A percentile compares a stretch with the other conserved stretches of the same genome.
Conservation (phyloP, 257 asterid species). For the Solanum dulcamara region DNA sequence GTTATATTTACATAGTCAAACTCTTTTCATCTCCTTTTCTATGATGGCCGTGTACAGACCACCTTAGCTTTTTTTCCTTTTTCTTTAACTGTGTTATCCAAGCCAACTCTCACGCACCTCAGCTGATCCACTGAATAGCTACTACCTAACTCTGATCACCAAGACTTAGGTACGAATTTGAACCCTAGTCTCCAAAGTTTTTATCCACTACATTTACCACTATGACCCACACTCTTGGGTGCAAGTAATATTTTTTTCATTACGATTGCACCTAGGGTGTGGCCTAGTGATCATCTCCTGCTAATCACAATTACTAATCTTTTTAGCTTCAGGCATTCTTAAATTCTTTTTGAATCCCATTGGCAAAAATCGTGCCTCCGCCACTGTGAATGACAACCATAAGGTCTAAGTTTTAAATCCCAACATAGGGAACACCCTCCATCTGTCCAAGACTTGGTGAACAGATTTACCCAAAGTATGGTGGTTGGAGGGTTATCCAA, state of each 20-base stretch:
- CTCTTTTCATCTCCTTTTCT: not conserved
- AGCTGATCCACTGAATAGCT: not conserved
- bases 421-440: not conserved
- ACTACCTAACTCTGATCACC: not conserved
- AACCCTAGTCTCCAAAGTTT: not conserved
- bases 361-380: not conserved
- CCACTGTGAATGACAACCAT: not conserved
- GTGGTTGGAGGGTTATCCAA: not conserved
- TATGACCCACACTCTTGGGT: not conserved
- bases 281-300: not conserved
- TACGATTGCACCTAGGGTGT: too few relatives aligned
- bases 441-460: not conserved
- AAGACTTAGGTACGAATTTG: not conserved
- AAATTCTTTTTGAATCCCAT: not conserved
- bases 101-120: not conserved
- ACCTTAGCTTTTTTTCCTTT: not conserved
- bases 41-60: not conserved
- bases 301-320: not conserved
- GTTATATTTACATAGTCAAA: not conserved
- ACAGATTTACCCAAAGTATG: not conserved
- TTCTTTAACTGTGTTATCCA: not conserved
- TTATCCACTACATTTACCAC: not conserved
- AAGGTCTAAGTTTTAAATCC: not conserved
- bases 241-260: not conserved
- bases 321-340: not conserved